Conservation (phyloP, 495 filamentous ascomycete genomes). For the Penicillium coprophilum region DNA sequence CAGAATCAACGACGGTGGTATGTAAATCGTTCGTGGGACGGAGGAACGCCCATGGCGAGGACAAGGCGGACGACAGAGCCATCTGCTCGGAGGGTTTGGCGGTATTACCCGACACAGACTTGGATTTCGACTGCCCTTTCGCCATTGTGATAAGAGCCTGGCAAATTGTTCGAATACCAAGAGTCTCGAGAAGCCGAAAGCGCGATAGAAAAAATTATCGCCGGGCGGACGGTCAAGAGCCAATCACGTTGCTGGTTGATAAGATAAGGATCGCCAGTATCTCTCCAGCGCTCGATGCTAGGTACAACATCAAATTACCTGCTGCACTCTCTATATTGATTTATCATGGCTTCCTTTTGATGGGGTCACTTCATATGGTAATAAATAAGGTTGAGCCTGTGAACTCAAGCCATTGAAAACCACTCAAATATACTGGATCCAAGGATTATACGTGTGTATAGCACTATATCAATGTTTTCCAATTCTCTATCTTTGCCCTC, state of each 20-base stretch:
- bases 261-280: constrained; percentile 23
- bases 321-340: background rate
- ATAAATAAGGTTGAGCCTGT: background rate
- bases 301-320: background rate
- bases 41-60: constrained; percentile 58
- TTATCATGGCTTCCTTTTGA: background rate
- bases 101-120: constrained; percentile 2
- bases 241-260: constrained; percentile 20
- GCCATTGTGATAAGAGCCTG: constrained; percentile 20
- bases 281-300: too few relatives aligned
- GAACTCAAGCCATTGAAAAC: background rate
- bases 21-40: constrained; percentile 65
- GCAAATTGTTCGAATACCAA: background rate
- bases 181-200: constrained; percentile 2
- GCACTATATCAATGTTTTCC: background rate
- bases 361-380: background rate
- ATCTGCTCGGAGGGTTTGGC: constrained; percentile 3
- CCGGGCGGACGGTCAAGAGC: constrained; percentile 15
- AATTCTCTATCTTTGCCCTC: background rate
- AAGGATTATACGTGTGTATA: background rate
- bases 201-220: constrained; percentile 30
- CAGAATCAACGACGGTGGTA: constrained; percentile 61
- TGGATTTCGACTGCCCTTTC: constrained; percentile 13
- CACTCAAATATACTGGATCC: background rate
- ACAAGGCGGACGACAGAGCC: constrained; percentile 28